phyloP scores from a whole-genome alignment of 257 asterid species.

The Penstemon davidsonii region DNA sequence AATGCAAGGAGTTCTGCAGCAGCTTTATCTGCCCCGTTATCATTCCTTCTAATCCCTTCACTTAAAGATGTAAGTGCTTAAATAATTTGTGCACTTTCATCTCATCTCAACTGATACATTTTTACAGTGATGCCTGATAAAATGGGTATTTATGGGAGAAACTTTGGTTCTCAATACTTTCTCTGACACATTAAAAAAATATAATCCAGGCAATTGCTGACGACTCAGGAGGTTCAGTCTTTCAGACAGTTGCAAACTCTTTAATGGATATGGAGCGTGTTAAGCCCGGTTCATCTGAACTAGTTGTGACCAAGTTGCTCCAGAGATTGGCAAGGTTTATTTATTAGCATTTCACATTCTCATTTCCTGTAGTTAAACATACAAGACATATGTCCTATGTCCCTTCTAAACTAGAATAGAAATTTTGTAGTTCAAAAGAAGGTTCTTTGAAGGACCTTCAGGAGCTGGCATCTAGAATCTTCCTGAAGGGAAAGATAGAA shows the following conservation, averaged over 20 bases:
- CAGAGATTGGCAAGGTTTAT: conserved; percentile 82
- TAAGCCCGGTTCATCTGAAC: conserved; percentile 79
- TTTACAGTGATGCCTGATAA: background rate
- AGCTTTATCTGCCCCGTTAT: conserved; percentile 67
- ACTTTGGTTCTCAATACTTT: conserved; percentile 1
- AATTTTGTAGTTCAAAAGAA: conserved; percentile 72
- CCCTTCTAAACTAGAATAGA: conserved; percentile 22
- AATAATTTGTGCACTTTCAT: background rate
- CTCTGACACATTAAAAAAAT: conserved; percentile 6
- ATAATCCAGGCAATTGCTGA: conserved; percentile 56
- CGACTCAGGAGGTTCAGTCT: conserved; percentile 57
- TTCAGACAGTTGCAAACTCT: conserved; percentile 60
- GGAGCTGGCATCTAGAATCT: conserved; percentile 70
- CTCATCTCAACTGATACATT: conserved; percentile 7
- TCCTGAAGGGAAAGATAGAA: conserved; percentile 60
- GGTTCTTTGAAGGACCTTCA: conserved; percentile 78
- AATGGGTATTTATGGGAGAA: background rate
- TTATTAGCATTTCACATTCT: conserved; percentile 20
- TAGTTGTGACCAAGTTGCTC: conserved; percentile 71
- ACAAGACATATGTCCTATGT: background rate
- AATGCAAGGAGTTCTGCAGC: conserved; percentile 61
- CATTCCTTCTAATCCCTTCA: conserved; percentile 77
- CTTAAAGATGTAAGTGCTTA: conserved; percentile 68
- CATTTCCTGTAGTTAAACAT: conserved; percentile 12
- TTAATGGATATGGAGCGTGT: conserved; percentile 76